Conservation (phyloP, 139 green algal species). For the Pleodorina starrii region DNA sequence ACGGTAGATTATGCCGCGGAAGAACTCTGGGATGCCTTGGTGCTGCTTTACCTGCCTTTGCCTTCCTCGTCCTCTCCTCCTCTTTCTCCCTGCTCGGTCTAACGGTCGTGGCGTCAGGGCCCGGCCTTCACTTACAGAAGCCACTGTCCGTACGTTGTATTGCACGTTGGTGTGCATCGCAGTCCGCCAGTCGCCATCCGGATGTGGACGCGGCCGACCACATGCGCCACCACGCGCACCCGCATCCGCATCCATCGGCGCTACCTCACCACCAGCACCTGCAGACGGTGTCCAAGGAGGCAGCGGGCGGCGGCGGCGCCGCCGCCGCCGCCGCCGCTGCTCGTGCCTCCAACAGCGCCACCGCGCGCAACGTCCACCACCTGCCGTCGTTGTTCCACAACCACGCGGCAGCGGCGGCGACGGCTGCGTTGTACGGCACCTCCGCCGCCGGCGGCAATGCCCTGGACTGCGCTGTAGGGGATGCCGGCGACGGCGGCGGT, state of each 20-base stretch:
- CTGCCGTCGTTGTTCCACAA: neutral
- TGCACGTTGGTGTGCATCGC: no score
- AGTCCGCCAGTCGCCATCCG: slow-evolving; percentile 28
- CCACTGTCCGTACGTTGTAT: no score
- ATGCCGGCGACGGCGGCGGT: neutral
- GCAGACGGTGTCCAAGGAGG: neutral
- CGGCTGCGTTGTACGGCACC: neutral
- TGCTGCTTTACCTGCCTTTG: no score
- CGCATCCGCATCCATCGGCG: neutral
- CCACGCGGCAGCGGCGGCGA: neutral
- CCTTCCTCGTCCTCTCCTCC: no score
- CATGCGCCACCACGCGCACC: neutral
- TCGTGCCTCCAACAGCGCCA: neutral
- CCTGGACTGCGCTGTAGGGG: neutral
- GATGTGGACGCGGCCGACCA: neutral
- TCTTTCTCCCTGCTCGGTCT: no score
- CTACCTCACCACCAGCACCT: slow-evolving; percentile 4
- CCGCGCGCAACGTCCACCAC: neutral
- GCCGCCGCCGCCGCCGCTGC: neutral
- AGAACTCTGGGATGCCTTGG: no score
- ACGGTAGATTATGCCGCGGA: no score
- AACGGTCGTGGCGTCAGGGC: no score
- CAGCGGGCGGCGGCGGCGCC: neutral
- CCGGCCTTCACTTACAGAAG: no score
- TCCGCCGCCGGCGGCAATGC: neutral